These are phyloP conservation scores for Zasmidium cellare DNA, from an alignment of 2,329 filamentous ascomycete genomes.

Conservation along the genomic window DNA sequence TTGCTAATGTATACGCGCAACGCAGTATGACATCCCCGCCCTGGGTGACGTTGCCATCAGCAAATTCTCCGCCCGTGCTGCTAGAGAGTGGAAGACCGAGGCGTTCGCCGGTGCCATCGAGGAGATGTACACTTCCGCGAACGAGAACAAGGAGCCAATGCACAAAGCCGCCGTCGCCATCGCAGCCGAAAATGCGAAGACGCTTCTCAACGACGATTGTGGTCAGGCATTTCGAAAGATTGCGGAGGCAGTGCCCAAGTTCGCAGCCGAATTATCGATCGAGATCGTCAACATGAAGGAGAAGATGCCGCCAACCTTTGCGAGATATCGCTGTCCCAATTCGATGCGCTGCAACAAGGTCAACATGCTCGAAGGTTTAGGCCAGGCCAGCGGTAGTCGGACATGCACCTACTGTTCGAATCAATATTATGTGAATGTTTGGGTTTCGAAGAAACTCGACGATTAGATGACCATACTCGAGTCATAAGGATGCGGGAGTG, in stretches of 20 bases:
- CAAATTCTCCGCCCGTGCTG: background rate
- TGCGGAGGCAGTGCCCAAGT: background rate
- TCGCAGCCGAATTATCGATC: background rate
- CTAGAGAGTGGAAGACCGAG: background rate
- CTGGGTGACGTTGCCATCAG: background rate
- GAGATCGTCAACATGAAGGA: too few species aligned
- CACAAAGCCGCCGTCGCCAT: background rate
- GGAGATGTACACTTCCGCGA: background rate
- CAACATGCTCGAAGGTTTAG: too few species aligned
- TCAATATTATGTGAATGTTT: too few species aligned
- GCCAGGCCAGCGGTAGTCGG: too few species aligned
- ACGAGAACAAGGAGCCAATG: background rate
- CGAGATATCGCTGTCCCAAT: too few species aligned
- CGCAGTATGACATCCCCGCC: background rate
- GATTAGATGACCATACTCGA: too few species aligned
- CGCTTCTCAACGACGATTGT: background rate
- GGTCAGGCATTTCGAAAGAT: background rate
- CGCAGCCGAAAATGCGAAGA: background rate
- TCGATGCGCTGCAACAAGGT: too few species aligned
- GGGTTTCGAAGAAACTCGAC: too few species aligned
- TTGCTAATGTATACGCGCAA: too few species aligned
- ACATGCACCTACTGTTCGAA: too few species aligned
- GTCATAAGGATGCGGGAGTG: too few species aligned
- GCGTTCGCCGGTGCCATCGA: conserved; percentile 4
- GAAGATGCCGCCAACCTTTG: too few species aligned